Base-by-base conservation (phyloP, 352 stramenopile species). In the Globisporangium ultimum region DNA sequence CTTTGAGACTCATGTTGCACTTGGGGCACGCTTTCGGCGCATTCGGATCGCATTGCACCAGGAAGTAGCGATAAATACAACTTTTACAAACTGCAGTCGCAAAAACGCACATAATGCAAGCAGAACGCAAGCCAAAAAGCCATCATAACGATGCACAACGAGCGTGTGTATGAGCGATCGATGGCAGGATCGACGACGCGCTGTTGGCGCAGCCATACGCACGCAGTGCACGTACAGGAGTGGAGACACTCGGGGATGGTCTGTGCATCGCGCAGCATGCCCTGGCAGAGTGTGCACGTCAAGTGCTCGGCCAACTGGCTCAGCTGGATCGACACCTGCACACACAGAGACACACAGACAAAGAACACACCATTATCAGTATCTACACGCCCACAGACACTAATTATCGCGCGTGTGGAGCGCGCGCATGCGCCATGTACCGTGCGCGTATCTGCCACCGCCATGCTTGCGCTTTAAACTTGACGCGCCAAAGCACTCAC, bases 181-280 rank as follows among this genome's bases (percentile, higher is more conserved):
- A 43, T 20, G 36, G 20, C 45, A 60, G 10, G 24, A 46, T 22
- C 10, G 15, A 20, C 13, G 15, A 36, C 1, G 28, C 28, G 7
- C 28, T 36, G 8, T 36, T 36, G 24, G 6, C 21, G 15, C 40
- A 49, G 14, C 3, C 36, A 34, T 38, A 55, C 4, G 5, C 28
- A 36, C 28, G 28, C 28, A 36, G 8, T 10, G 38, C 3, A 63
- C 79, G 50, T 63, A 90, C 82, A 94, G 0, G 84, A 91, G 63
- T 94, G 84, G 42, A 94, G 74, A 46, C 84, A 94, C 43, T 94
- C 84, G 14, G 77, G 72, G 48, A 94, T 88, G 21, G 84, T 94
- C 58, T 94, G 84, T 3, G 84, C 84, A 46, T 94, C 76, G 34
- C 80, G 71, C 34, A 93, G 61, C 36, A 91, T 74, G 21, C 84